Evolutionary conservation across 768 basidiomycete species (phyloP), one percentile per base, ranked within the genome.

Genomic region (Rhizopogon roseolus): DNA sequence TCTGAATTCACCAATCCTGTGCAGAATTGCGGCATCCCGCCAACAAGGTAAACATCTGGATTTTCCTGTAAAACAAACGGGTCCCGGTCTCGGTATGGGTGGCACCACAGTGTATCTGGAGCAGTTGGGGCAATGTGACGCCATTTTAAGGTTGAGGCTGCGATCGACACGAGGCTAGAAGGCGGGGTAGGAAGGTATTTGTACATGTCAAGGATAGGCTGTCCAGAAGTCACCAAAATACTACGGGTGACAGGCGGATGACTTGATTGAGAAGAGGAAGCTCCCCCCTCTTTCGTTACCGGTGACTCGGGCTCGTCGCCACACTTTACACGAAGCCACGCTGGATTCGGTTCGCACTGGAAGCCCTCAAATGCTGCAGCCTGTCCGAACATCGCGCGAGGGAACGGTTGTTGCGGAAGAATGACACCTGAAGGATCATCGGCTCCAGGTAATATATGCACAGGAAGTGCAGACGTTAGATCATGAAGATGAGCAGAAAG

Each of bases 71-170:
- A 77, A 53, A 97, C 76, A 71, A 99, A 99, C 0, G 97, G 97
- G 65, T 99, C 97, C 16, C 76, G 73, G 28, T 81, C 76, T 48
- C 88, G 82, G 73, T 88, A 98, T 16, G 97, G 97, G 67, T 98
- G 95, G 62, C 97, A 98, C 94, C 94, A 98, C 4, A 99, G 78
- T 1, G 97, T 99, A 70, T 99, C 97, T 27, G 97, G 97, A 25
- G 96, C 96, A 7, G 97, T 98, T 4, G 97, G 97, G n/a, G 97
- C 94, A 67, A 97, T 84, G 72, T 98, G 96, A 54, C 94, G 76
- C 97, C 96, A 99, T 61, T 78, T 81, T 34, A 99, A 76, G 10
- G 93, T 95, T 40, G 86, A 76, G 62, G 85, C 80, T 9, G 91
- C 80, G 55, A 98, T 77, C 3, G 81, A 80, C 34, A 96, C 66